Evolutionary conservation across 345 rosid genomes (phyloP), one percentile per base, ranked within the genome.

Genomic region (Anastatica hierochuntica): DNA sequence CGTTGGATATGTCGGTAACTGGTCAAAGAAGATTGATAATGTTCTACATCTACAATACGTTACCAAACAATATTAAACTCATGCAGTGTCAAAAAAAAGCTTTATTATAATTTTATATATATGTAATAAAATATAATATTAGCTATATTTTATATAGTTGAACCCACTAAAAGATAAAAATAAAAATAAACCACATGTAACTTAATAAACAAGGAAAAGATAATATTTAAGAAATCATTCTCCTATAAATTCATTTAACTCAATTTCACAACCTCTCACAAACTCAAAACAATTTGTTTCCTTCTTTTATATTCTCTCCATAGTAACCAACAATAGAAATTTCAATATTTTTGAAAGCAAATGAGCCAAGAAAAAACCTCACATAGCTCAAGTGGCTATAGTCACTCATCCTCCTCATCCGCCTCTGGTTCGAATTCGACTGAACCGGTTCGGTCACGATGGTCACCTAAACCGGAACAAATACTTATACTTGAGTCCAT

Each of bases 401-500:
- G 59, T 18, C 54, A 39, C 60, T 58, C 70, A 31, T 58, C 70
- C 60, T 68, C n/a, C n/a, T n/a, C n/a, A n/a, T n/a, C 76, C 9
- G 64, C 74, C 59, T 75, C 61, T 16, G 60, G 66, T 64, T 69
- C 79, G 31, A 68, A 74, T 57, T 75, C 85, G 48, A 65, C 69
- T n/a, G 96, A 90, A 58, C 82, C 90, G 1, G 95, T 87, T 41
- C 66, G 98, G 63, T 92, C 98, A 49, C 58, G 98, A 65, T 92
- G 98, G 98, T 87, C 96, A 23, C 98, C 98, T 4, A 92, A 92
- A 71, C 90, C 96, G 8, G 98, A 92, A 70, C 98, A 92, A 68
- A 88, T 92, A 74, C 79, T 88, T 73, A 92, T 92, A 60, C 95
- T 92, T 8, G 98, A 92, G 72, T 85, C 98, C 62, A 88, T 92